Base-by-base conservation (phyloP, 1,139 yeast genomes). In the Spathaspora sp. region DNA sequence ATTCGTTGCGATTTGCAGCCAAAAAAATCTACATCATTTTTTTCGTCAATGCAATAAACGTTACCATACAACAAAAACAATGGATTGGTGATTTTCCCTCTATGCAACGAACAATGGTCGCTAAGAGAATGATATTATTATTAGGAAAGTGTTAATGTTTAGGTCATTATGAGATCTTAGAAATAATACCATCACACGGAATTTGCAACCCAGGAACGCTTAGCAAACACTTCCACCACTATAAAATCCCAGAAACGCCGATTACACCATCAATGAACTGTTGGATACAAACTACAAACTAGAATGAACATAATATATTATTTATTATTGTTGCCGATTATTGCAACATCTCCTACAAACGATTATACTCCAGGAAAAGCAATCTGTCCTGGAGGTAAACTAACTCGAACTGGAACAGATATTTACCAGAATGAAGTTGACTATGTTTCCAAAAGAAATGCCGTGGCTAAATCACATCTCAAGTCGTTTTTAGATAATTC, bases 311-410 rank as follows among this genome's bases (percentile, higher is more conserved):
- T n/a, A n/a, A n/a, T n/a, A n/a, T n/a, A n/a, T n/a, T n/a, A n/a
- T n/a, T n/a, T n/a, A n/a, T n/a, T n/a, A n/a, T 31, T 31, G 7
- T 13, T 31, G 5, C 36, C 36, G 15, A 10, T 38, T 27, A n/a
- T 42, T 27, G 44, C 44, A 38, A 75, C 86, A 2, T 69, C 83
- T 0, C 76, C 76, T 42, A 71, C 80, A 0, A 78, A 80, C 43
- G 74, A 82, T 1, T 86, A 85, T 58, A 86, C 87, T 1, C 95
- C 95, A 3, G 83, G 78, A 1, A 58, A 60, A 18, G 82, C 82
- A 4, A 61, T 72, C 2, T 86, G 93, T 59, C 88, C 89, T 0
- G 50, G 50, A 3, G 51, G 53, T 18, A 52, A 54, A n/a, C 60
- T 75, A 17, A 62, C 74, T 2, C 67, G 81, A 63, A 56, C 63